These are phyloP conservation scores for Cytospora piceicola DNA, from an alignment of 2,329 filamentous ascomycete species.

Conservation along the genomic window DNA sequence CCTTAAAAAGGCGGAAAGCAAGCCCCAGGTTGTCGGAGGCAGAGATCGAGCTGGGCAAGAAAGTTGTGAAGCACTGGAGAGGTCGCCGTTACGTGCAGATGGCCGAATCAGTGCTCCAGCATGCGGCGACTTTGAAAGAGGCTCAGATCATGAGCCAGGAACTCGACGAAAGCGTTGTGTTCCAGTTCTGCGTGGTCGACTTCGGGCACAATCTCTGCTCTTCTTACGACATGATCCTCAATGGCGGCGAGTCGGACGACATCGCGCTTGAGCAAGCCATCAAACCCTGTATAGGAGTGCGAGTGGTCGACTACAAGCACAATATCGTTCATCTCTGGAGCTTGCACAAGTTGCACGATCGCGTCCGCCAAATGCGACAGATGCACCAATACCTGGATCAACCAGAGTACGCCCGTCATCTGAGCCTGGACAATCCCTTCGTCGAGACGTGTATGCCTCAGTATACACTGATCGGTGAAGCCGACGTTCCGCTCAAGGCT, in stretches of 20 bases:
- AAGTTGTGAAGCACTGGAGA: slow-evolving; percentile 75
- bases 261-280: slow-evolving; percentile 76
- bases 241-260: slow-evolving; percentile 85
- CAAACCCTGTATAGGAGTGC: slow-evolving; percentile 89
- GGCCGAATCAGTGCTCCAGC: slow-evolving; percentile 88
- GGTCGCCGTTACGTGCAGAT: slow-evolving; percentile 87
- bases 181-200: slow-evolving; percentile 93
- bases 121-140: slow-evolving; percentile 87
- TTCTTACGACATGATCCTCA: slow-evolving; percentile 94
- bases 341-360: slow-evolving; percentile 84
- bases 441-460: slow-evolving; percentile 88
- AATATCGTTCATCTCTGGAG: slow-evolving; percentile 92
- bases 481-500: slow-evolving; percentile 86
- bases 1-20: slow-evolving; percentile 62
- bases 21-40: slow-evolving; percentile 69
- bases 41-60: slow-evolving; percentile 72
- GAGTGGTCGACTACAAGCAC: slow-evolving; percentile 89
- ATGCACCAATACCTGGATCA: slow-evolving; percentile 96
- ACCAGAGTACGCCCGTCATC: slow-evolving; percentile 91
- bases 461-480: slow-evolving; percentile 90
- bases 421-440: slow-evolving; percentile 92
- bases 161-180: slow-evolving; percentile 88
- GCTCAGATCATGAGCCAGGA: slow-evolving; percentile 98
- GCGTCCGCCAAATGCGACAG: slow-evolving; percentile 90
- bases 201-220: slow-evolving; percentile 86